These are phyloP conservation scores for Amesomyces nigricolor DNA, from an alignment of 2,329 filamentous ascomycete genomes.

Conservation along the genomic window DNA sequence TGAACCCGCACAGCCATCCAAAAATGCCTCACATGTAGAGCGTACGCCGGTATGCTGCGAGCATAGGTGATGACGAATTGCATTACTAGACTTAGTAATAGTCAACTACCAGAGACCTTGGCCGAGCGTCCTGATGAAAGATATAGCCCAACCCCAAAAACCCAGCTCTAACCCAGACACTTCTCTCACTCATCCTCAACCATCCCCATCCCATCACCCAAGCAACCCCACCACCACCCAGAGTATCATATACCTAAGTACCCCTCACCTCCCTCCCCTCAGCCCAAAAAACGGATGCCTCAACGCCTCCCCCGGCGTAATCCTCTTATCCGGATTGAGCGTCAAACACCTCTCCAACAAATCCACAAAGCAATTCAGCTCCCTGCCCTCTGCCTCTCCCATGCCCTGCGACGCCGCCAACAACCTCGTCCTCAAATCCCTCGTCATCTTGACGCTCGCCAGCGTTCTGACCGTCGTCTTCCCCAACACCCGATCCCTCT, in stretches of 20 bases:
- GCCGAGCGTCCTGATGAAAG: too few relatives aligned
- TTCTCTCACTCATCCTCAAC: neutral
- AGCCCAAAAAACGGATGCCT: conserved; percentile 78
- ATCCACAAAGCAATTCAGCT: conserved; percentile 79
- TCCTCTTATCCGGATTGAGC: conserved; percentile 87
- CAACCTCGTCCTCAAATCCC: conserved; percentile 77
- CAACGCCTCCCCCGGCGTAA: conserved; percentile 79
- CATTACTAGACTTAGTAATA: too few relatives aligned
- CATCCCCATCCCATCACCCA: too few relatives aligned
- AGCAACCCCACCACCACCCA: too few relatives aligned
- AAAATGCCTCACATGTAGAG: too few relatives aligned
- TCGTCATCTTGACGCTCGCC: conserved; percentile 65
- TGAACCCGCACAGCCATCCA: too few relatives aligned
- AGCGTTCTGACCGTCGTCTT: conserved; percentile 68
- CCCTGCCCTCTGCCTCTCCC: conserved; percentile 66
- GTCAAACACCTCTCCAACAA: conserved; percentile 81
- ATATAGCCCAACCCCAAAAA: too few relatives aligned
- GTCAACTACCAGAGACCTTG: too few relatives aligned
- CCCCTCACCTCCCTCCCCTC: conserved; percentile 23
- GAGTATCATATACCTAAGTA: too few relatives aligned
- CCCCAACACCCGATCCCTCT: conserved; percentile 80
- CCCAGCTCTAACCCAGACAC: too few relatives aligned
- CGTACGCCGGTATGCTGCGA: too few relatives aligned
- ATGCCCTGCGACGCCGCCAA: conserved; percentile 68
- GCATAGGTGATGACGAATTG: too few relatives aligned